Base-by-base conservation (phyloP, 345 rosid species). In the Populus alba region DNA sequence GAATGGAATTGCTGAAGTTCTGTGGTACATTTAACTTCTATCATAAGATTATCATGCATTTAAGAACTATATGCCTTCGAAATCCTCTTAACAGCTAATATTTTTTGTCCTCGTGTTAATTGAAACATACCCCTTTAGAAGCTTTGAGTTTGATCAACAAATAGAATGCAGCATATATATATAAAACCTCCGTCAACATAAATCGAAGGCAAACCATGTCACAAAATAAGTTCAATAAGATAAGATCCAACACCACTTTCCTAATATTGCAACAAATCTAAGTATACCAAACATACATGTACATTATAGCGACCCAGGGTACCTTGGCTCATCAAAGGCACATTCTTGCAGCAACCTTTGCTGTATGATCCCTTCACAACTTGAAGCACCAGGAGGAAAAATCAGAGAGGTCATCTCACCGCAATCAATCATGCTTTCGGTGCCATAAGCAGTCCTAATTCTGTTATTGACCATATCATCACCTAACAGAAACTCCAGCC, bases 401-500 rank as follows among this genome's bases (percentile, higher is more conserved):
- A 76, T 71, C 76, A 71, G 22, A 43, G 85, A 75, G 66, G 76
- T 73, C 67, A 81, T 72, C 39, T 84, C 81, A 55, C 81, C 77
- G 53, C 81, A 72, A 35, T 29, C 68, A 67, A 17, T 73, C 10
- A 37, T 45, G 59, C 23, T 49, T 75, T 63, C 83, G 43, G 31
- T 29, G 25, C 77, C 66, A 55, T 81, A 61, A 65, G 51, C 63
- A 59, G 76, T 55, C 25, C 59, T 66, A 4, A 41, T 45, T 73
- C 79, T 72, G n/a, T 18, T 55, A n/a, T 77, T 77, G 15, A 75
- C 25, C 72, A 70, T 61, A 18, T 75, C 84, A 11, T 84, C 88
- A 5, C 76, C 83, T 11, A 82, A 71, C 27, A 88, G 78, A 66
- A 90, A 86, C 83, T 86, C 93, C 65, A 82, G 76, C 17, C 91